Base-by-base conservation (phyloP, 495 filamentous ascomycete species). In the Penicillium pulvis region DNA sequence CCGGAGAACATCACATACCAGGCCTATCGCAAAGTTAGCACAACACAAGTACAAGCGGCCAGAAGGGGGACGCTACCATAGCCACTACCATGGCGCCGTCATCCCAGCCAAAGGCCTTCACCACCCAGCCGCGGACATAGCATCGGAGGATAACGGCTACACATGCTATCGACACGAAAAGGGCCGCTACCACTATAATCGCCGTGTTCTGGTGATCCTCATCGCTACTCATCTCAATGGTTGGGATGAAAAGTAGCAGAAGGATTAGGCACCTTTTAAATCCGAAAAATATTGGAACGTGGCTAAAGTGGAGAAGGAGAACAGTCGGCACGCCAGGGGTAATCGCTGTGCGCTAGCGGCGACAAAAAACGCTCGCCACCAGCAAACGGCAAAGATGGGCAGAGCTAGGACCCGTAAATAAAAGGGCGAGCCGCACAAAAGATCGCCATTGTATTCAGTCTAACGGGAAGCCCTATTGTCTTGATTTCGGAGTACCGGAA, bases 101-200 rank as follows among this genome's bases (percentile, higher is more conserved):
- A 71, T 80, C 78, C 68, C 69, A 71, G 36, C 78, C 78, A 60
- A 79, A 73, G 2, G 59, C 71, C 51, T 74, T 76, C 23, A 79
- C 71, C 4, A 80, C 30, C 33, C 56, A 64, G 24, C 59, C 60
- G 14, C 78, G 74, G 35, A 79, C 75, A 66, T 79, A 80, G 50
- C 75, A 72, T 17, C 78, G 73, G 45, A 79, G 51, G 16, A 72
- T 47, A 8, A 79, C 73, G n/a, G 75, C 53, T 3, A 75, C 49
- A 10, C 39, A 45, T 19, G 76, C 77, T 10, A 80, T 64, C 0
- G 69, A 47, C 65, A 76, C 56, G 50, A 79, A 74, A 47, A 64
- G 65, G 52, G 75, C 75, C 46, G 75, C 71, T 17, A 76, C 68
- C 39, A 62, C 64, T 50, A 12, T 36, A 9, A 36, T 36, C 33